A percentile compares a stretch with the other conserved stretches of the same genome.
Evolutionary conservation across 345 rosid genomes (phyloP).

Genomic region (Erucastrum elatum): DNA sequence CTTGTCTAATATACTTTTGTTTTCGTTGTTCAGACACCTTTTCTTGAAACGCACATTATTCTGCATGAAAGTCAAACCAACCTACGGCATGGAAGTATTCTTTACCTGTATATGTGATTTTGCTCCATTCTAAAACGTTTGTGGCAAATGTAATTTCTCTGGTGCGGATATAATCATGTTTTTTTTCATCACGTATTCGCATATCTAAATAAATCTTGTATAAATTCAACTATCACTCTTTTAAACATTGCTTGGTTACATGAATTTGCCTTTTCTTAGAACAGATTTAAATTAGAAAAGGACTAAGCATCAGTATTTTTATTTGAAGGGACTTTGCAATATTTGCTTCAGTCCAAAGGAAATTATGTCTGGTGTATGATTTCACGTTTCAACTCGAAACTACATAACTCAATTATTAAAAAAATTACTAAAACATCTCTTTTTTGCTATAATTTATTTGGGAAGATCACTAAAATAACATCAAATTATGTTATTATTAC

Average conservation of each 20-base stretch:
- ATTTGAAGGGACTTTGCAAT: not conserved
- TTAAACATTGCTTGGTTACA: not conserved
- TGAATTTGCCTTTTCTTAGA: not conserved
- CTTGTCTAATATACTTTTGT: not conserved
- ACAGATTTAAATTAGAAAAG: constrained; percentile 9
- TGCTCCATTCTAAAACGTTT: no score
- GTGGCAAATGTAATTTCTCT: no score
- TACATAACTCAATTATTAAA: not conserved
- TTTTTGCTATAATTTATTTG: no score
- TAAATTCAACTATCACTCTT: no score
- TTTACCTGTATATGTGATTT: no score
- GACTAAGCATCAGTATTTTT: constrained; percentile 10
- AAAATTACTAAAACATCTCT: no score
- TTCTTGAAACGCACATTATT: not conserved
- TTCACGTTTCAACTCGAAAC: constrained; percentile 23
- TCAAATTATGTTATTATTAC: no score
- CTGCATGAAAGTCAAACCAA: not conserved
- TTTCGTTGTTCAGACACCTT: not conserved
- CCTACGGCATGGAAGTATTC: not conserved
- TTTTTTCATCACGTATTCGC: no score
- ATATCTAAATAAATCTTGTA: no score
- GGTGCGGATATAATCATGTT: no score
- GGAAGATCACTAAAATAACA: no score
- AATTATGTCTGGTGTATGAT: constrained; percentile 20
- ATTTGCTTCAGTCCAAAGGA: constrained; percentile 33